These are phyloP conservation scores for Flammula alnicola DNA, from an alignment of 1,284 basidiomycete species.

Conservation along the genomic window DNA sequence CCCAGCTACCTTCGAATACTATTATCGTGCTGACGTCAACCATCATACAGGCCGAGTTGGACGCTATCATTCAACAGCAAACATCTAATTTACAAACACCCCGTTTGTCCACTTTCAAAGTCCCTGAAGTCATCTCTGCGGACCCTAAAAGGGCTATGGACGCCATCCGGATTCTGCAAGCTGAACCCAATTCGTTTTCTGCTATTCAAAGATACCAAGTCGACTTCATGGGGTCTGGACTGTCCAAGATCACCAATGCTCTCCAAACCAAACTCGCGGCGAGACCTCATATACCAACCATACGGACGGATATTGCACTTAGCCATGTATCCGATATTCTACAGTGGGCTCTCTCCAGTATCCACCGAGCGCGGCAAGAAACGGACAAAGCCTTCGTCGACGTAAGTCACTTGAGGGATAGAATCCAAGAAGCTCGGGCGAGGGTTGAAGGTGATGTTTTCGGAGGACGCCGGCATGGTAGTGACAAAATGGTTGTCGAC, in stretches of 20 bases:
- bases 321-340: constrained; percentile 41
- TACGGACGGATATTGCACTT: constrained; percentile 33
- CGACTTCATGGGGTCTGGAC: constrained; percentile 59
- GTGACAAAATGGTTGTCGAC: constrained; percentile 31
- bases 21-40: constrained; percentile 53
- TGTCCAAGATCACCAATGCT: constrained; percentile 49
- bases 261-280: constrained; percentile 41
- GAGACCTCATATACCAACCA: constrained; percentile 3
- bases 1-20: constrained; percentile 48
- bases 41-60: constrained; percentile 20
- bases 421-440: constrained; percentile 34
- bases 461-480: constrained; percentile 8
- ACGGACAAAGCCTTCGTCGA: constrained; percentile 32
- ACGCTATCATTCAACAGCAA: constrained; percentile 18
- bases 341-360: constrained; percentile 24
- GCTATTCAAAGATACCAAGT: constrained; percentile 68
- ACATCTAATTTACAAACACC: constrained; percentile 3
- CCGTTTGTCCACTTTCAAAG: constrained; percentile 5
- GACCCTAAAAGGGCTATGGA: constrained; percentile 60
- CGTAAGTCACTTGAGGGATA: constrained; percentile 30
- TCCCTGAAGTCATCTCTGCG: constrained; percentile 47
- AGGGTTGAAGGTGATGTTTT: constrained; percentile 32
- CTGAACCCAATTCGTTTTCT: constrained; percentile 47
- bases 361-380: constrained; percentile 28
- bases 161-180: constrained; percentile 53